phyloP scores from a whole-genome alignment of 2,329 filamentous ascomycete species.

The Incumbomyces lentus region DNA sequence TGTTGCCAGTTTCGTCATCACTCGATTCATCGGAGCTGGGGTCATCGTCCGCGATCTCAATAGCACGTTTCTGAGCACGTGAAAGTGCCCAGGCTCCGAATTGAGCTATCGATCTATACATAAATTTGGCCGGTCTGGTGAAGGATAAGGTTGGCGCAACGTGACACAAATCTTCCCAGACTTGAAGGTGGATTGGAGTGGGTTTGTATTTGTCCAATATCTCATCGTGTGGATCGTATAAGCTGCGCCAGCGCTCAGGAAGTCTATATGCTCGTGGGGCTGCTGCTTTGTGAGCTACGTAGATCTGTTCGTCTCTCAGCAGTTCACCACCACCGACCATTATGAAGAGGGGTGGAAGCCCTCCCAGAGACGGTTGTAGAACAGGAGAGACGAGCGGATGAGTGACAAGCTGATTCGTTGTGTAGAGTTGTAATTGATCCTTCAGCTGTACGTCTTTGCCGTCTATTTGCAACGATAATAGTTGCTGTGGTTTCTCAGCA shows the following conservation, averaged over 20 bases:
- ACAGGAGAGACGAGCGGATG: slow-evolving; percentile 87
- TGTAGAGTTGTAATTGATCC: slow-evolving; percentile 84
- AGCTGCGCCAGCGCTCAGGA: slow-evolving; percentile 51
- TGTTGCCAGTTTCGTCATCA: slow-evolving; percentile 25
- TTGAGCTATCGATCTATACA: slow-evolving; percentile 86
- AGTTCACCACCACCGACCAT: slow-evolving; percentile 82
- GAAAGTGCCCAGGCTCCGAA: slow-evolving; percentile 89
- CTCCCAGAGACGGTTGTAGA: slow-evolving; percentile 78
- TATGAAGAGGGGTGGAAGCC: slow-evolving; percentile 76
- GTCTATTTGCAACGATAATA: slow-evolving; percentile 54
- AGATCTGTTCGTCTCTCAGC: slow-evolving; percentile 88
- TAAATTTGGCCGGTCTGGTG: slow-evolving; percentile 88
- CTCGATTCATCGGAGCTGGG: slow-evolving; percentile 48
- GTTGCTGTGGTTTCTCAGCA: slow-evolving; percentile 11
- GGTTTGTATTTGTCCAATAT: slow-evolving; percentile 59
- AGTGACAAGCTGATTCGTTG: slow-evolving; percentile 71
- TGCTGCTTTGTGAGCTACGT: slow-evolving; percentile 87
- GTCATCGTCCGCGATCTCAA: slow-evolving; percentile 74
- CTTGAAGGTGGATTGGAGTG: slow-evolving; percentile 85
- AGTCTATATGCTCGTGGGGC: slow-evolving; percentile 69
- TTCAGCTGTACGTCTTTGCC: slow-evolving; percentile 63
- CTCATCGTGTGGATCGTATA: slow-evolving; percentile 46
- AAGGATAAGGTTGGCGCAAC: slow-evolving; percentile 89
- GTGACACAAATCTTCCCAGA: slow-evolving; percentile 94
- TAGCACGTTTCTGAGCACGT: slow-evolving; percentile 64